Evolutionary conservation across 768 basidiomycete genomes (phyloP), one percentile per base, ranked within the genome.

Genomic region (Lentinula sp.): DNA sequence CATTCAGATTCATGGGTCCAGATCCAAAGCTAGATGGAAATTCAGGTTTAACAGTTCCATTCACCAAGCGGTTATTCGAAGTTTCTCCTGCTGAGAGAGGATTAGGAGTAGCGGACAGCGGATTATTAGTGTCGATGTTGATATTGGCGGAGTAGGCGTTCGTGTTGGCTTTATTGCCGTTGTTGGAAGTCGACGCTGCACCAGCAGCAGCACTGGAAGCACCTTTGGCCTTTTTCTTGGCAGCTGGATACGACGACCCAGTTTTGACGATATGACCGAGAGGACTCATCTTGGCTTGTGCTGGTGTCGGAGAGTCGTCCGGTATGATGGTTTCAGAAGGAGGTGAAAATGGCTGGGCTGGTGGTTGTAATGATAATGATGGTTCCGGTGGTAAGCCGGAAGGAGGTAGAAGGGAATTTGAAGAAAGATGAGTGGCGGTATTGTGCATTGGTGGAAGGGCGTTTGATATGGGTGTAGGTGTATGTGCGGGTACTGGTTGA

Each of bases 281-380:
- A 0, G 91, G 92, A 0, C 90, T 90, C 66, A 93, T 82, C 76
- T 90, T 93, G 49, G 80, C 74, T 65, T 90, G 89, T 3, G 76
- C 69, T 10, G 81, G 67, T 39, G 74, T 74, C 0, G 88, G 86
- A 2, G 72, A 39, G 65, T 93, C 91, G 76, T 93, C 91, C 8
- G 81, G 79, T 4, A 93, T 76, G 4, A 77, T 69, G 15, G 82
- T 59, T 35, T 56, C 62, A 13, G 66, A 41, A 16, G 62, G 61
- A 3, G 55, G 61, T 9, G 59, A 41, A 10, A 65, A 49, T 33
- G 69, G 65, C 12, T 41, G 42, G 45, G 64, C n/a, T 18, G 48
- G 41, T 9, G 43, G 18, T n/a, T 35, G 54, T 10, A 33, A 41
- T 28, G 8, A 16, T 10, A 18, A 9, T 28, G n/a, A 45, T 20